Evolutionary conservation across 2,329 filamentous ascomycete genomes (phyloP), one percentile per base, ranked within the genome.

Genomic region (Cytospora chrysosperma): DNA sequence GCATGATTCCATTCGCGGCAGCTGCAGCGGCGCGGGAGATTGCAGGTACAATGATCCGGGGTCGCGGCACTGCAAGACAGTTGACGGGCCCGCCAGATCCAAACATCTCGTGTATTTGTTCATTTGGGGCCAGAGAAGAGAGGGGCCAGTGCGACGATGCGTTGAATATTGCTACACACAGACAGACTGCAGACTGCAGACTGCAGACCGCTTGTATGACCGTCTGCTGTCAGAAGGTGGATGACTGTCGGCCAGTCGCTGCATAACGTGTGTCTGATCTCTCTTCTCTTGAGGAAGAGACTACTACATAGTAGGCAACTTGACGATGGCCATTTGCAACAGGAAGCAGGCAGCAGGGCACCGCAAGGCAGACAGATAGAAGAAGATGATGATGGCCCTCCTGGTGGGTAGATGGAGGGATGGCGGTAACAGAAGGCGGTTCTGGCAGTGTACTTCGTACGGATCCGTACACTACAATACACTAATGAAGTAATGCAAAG

Each of bases 11-110:
- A 56, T 51, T 8, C 37, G 61, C 53, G 64, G 67, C 69, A 21
- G 19, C 37, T 47, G 43, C 43, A 69, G 68, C 66, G 68, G 51
- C 63, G 62, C 67, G 67, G 68, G 70, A 72, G 65, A 72, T 71
- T 72, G 64, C 69, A 70, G 68, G 69, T 59, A 43, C 47, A 47
- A 34, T 62, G 66, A 37, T 62, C 62, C 60, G 27, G 49, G 37
- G 51, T 55, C 50, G 51, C 28, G 28, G 43, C 40, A 30, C 28
- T 30, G 28, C 28, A 4, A 30, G 28, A 30, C 28, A 30, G 28
- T 47, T 34, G 10, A 4, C n/a, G 49, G 37, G 34, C 26, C 28
- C 49, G 32, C 34, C 58, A 60, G 8, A 47, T 51, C 58, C 58
- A 60, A 51, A n/a, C 19, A 24, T 34, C n/a, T n/a, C 43, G 56